Conservation (phyloP, 148 eudicot genomes). For the Talinum fruticosum region DNA sequence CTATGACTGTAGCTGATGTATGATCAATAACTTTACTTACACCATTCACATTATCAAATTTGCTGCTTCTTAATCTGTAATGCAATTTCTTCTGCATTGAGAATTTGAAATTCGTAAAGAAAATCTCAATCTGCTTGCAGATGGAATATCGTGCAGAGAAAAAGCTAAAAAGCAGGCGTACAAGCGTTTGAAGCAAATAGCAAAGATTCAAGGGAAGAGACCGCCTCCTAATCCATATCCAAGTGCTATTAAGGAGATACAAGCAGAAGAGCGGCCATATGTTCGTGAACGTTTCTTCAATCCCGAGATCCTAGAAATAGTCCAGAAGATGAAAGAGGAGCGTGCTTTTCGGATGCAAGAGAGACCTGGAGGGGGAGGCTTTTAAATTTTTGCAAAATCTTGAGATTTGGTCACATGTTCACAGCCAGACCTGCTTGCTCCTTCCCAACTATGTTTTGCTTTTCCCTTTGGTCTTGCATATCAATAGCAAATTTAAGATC, state of each 20-base stretch:
- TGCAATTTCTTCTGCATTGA: neutral
- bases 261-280: slow-evolving; percentile 73
- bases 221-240: slow-evolving; percentile 86
- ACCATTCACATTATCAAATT: neutral
- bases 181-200: slow-evolving; percentile 59
- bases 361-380: slow-evolving; percentile 30
- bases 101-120: neutral
- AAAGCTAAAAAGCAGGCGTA: slow-evolving; percentile 74
- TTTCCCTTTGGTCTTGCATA: neutral
- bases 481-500: neutral
- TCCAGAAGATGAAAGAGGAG: slow-evolving; percentile 56
- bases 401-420: neutral
- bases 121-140: slow-evolving; percentile 27
- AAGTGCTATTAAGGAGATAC: slow-evolving; percentile 82
- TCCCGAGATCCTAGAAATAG: slow-evolving; percentile 39
- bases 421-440: neutral
- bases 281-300: slow-evolving; percentile 69
- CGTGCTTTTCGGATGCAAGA: slow-evolving; percentile 47
- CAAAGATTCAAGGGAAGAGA: slow-evolving; percentile 60
- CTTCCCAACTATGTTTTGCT: neutral
- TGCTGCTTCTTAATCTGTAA: neutral
- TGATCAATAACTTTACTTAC: slow-evolving; percentile 10
- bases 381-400: slow-evolving; percentile 7
- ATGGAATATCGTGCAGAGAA: slow-evolving; percentile 75
- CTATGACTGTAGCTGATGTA: slow-evolving; percentile 87